Conservation (phyloP, 148 eudicot species). For the Pharnaceum exiguum region DNA sequence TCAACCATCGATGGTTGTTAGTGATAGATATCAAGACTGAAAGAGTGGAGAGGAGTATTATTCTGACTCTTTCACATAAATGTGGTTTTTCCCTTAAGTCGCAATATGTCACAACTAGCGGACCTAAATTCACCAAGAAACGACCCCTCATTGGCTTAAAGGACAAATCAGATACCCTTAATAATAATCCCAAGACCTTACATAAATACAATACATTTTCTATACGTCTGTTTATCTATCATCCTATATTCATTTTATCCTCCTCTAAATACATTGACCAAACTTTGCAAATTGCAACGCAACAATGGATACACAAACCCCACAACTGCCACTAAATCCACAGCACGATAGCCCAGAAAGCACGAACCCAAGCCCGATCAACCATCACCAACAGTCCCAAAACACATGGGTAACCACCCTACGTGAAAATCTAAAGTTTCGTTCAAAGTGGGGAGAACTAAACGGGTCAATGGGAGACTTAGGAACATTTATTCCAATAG, state of each 20-base stretch:
- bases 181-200: background rate
- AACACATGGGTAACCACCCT: slow-evolving; percentile 17
- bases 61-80: no score
- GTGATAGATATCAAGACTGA: no score
- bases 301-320: slow-evolving; percentile 26
- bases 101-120: background rate
- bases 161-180: slow-evolving; percentile 1
- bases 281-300: background rate
- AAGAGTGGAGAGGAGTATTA: no score
- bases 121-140: background rate
- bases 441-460: slow-evolving; percentile 71
- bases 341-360: slow-evolving; percentile 16
- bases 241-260: background rate
- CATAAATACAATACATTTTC: background rate
- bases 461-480: slow-evolving; percentile 95
- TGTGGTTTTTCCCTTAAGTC: no score
- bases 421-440: slow-evolving; percentile 42
- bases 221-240: background rate
- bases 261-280: background rate
- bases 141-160: slow-evolving; percentile 5
- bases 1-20: no score
- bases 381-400: slow-evolving; percentile 1
- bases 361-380: slow-evolving; percentile 10
- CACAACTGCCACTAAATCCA: slow-evolving; percentile 9
- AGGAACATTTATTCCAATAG: slow-evolving; percentile 84